Base-by-base conservation (phyloP, 2,329 filamentous ascomycete genomes). In the Leptosphaerulina australis region DNA sequence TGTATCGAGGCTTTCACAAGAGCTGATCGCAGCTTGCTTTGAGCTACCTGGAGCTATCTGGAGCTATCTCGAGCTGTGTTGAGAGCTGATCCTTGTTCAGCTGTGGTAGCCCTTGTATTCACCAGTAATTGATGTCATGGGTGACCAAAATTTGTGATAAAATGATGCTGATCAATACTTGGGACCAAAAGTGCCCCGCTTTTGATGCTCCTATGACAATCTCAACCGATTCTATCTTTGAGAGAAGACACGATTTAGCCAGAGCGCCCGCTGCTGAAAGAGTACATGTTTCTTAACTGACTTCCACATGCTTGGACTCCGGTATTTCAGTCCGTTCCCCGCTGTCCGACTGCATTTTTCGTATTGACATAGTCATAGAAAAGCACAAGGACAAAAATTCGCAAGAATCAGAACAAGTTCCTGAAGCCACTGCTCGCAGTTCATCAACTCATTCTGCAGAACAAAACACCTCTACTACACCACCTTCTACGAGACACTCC, bases 221-320 rank as follows among this genome's bases (percentile, higher is more conserved):
- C 40, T 46, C 47, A 45, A 53, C n/a, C 17, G 38, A 50, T 31
- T 38, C 14, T 28, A 53, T 48, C 14, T 35, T 35, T 46, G 29
- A 35, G 29, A 35, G 37, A 33, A 22, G 14, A 39, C 20, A 48
- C 10, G 37, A 46, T 54, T 44, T 58, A 54, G 45, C 46, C 34
- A 22, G 43, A 51, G 24, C 18, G 10, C 14, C 36, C 26, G 44
- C 49, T 22, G 33, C 31, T 36, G 28, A 40, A 17, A 10, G 34
- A 33, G 18, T 15, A 38, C 37, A 44, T 34, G 26, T 36, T 28
- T 12, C 33, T 44, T 33, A 18, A 47, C 25, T 18, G 17, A 24
- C 24, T 50, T 51, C 59, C 59, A 61, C 37, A 64, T 64, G 59
- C 55, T 62, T 52, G 55, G 58, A 31, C 51, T 64, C 36, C 50